A percentile compares a stretch with the other conserved stretches of the same genome.
phyloP scores from a whole-genome alignment of 1,139 yeast species.

The Cylindricascospora bacillispora region DNA sequence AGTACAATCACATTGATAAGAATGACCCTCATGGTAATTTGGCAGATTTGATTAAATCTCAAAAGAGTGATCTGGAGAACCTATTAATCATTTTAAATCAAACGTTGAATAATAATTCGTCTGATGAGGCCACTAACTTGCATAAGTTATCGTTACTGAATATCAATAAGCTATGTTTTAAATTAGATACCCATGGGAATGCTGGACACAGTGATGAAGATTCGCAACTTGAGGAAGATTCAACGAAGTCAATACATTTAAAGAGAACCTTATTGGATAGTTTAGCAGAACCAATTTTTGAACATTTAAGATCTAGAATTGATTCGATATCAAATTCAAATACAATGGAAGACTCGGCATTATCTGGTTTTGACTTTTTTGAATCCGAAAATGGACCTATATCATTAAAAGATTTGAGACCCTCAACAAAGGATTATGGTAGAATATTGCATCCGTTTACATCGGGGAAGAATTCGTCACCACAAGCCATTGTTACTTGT shows the following conservation, averaged over 20 bases:
- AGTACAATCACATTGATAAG: neutral
- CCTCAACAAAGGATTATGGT: constrained; percentile 9
- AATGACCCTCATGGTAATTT: neutral
- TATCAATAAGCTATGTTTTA: constrained; percentile 2
- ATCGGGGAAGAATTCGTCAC: constrained; percentile 52
- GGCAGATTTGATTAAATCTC: neutral
- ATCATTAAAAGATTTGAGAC: constrained; percentile 4
- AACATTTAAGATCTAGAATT: constrained; percentile 15
- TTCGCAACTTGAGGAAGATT: constrained; percentile 3
- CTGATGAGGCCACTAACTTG: constrained; percentile 2
- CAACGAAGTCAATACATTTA: constrained; percentile 19
- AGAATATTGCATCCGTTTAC: constrained; percentile 43
- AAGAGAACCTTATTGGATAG: constrained; percentile 51
- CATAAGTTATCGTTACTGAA: constrained; percentile 2
- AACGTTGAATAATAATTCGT: constrained; percentile 1
- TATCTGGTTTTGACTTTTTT: constrained; percentile 7
- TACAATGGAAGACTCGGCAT: constrained; percentile 23
- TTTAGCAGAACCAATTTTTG: constrained; percentile 64
- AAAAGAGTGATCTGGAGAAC: neutral
- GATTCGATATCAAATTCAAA: constrained; percentile 1
- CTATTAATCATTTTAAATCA: constrained; percentile 1
- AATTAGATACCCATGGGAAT: constrained; percentile 1
- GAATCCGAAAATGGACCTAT: constrained; percentile 5
- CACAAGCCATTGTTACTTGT: constrained; percentile 79
- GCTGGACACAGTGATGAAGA: constrained; percentile 4